A percentile compares a stretch with the other conserved stretches of the same genome.
Conservation (phyloP, 208 protist species). For the Histomonas meleagridis region DNA sequence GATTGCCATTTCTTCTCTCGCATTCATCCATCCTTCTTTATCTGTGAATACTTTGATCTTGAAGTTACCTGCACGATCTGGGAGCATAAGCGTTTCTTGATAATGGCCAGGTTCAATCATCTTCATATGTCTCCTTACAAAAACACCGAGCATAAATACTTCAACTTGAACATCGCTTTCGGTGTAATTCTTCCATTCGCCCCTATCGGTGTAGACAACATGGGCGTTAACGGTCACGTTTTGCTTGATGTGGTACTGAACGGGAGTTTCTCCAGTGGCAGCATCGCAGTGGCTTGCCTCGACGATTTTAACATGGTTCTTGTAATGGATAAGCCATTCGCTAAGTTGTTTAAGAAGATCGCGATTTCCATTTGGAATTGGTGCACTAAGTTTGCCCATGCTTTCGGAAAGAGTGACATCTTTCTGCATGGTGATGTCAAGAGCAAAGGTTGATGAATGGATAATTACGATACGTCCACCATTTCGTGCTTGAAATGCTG, state of each 20-base stretch:
- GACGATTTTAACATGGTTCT: neutral
- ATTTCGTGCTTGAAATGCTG: neutral
- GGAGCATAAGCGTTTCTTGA: neutral
- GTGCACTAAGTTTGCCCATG: neutral
- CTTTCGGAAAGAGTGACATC: neutral
- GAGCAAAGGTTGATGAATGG: neutral
- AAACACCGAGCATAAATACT: slow-evolving; percentile 24
- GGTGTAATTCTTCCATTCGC: neutral
- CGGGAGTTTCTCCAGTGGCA: neutral
- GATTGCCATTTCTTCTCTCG: slow-evolving; percentile 29
- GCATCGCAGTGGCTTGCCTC: neutral
- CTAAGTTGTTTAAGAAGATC: neutral
- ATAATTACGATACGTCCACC: neutral
- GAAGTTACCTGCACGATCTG: neutral
- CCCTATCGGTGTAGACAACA: neutral
- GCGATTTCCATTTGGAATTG: neutral
- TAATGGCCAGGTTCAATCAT: neutral
- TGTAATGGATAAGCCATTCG: neutral
- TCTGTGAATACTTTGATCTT: slow-evolving; percentile 23
- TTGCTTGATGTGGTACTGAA: neutral
- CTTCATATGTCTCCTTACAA: slow-evolving; percentile 4
- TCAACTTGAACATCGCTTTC: neutral
- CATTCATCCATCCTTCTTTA: neutral
- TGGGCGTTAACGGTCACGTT: neutral
- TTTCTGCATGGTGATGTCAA: neutral